A percentile compares a stretch with the other conserved stretches of the same genome.
These are phyloP conservation scores for Termitomyces sp. DNA, from an alignment of 768 basidiomycete species.

Conservation along the genomic window DNA sequence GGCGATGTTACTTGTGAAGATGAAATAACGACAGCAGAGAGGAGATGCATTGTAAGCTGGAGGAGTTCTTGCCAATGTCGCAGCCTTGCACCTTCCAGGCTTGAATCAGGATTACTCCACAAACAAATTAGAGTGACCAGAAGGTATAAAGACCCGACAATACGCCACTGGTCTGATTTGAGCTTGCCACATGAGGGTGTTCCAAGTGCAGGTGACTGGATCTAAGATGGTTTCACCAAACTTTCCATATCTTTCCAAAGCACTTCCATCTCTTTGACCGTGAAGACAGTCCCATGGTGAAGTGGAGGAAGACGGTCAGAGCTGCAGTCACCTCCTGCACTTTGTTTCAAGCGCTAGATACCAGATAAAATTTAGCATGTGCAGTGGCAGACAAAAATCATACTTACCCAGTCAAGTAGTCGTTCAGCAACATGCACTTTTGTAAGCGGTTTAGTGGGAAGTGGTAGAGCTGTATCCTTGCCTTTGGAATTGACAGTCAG, in stretches of 20 bases:
- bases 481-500: no score
- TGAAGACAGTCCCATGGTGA: neutral
- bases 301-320: neutral
- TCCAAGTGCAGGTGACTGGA: slow-evolving; percentile 16
- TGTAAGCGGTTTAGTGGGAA: no score
- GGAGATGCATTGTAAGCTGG: slow-evolving; percentile 22
- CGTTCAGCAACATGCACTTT: no score
- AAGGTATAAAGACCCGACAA: slow-evolving; percentile 17
- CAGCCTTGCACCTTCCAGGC: neutral
- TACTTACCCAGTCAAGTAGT: no score
- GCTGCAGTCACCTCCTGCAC: no score
- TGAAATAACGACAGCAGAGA: slow-evolving; percentile 25
- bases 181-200: slow-evolving; percentile 15
- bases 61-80: slow-evolving; percentile 23
- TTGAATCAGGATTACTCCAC: slow-evolving; percentile 20
- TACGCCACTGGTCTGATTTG: slow-evolving; percentile 26
- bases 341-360: no score
- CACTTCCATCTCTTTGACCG: slow-evolving; percentile 1
- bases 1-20: neutral
- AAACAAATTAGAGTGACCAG: slow-evolving; percentile 28
- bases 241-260: neutral
- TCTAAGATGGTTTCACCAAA: slow-evolving; percentile 21
- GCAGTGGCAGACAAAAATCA: no score
- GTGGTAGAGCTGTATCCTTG: no score
- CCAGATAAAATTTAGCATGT: no score